These are phyloP conservation scores for Cordyceps cicadae DNA, from an alignment of 2,329 filamentous ascomycete genomes.

Conservation along the genomic window DNA sequence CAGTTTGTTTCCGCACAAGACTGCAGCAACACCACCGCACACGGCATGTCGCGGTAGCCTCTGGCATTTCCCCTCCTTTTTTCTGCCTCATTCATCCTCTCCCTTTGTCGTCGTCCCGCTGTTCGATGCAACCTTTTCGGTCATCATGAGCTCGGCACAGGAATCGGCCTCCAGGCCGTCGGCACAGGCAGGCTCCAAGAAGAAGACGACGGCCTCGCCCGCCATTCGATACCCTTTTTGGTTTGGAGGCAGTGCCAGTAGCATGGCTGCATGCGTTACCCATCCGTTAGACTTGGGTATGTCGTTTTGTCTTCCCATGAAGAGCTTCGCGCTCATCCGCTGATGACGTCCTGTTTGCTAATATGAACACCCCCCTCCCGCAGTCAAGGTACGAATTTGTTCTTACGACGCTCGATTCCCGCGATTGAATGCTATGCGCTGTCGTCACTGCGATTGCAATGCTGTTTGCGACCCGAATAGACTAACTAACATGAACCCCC, in stretches of 20 bases:
- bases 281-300: slow-evolving; percentile 87
- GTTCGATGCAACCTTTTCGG: neutral
- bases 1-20: neutral
- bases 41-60: slow-evolving; percentile 8
- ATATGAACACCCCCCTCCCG: slow-evolving; percentile 14
- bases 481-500: slow-evolving; percentile 13
- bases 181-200: slow-evolving; percentile 14
- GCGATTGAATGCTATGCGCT: neutral
- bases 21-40: neutral
- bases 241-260: slow-evolving; percentile 94
- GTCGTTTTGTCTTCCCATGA: slow-evolving; percentile 24
- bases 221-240: slow-evolving; percentile 68
- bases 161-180: slow-evolving; percentile 15
- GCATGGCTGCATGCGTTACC: slow-evolving; percentile 82
- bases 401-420: neutral
- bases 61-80: neutral
- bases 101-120: neutral
- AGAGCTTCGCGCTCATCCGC: neutral
- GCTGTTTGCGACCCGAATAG: neutral
- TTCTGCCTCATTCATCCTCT: neutral
- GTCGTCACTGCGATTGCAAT: neutral
- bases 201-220: slow-evolving; percentile 33
- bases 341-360: slow-evolving; percentile 13
- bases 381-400: slow-evolving; percentile 43
- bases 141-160: slow-evolving; percentile 9